Conservation (phyloP, 1,284 basidiomycete genomes). For the Ceratobasidium sp. region DNA sequence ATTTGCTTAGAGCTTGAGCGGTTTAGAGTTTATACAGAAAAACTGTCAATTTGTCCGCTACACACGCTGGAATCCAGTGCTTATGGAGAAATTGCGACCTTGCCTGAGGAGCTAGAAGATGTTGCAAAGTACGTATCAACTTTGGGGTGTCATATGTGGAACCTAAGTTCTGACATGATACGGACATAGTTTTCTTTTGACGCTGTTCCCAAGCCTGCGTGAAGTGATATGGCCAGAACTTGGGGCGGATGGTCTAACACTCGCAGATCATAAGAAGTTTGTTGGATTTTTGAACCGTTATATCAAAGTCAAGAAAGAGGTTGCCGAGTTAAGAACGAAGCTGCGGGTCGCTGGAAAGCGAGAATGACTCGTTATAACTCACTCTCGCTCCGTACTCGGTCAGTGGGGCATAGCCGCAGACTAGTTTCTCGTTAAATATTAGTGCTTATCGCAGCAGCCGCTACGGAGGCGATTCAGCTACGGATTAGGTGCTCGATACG, state of each 20-base stretch:
- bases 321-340: no score
- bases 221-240: constrained; percentile 9
- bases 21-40: neutral
- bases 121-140: neutral
- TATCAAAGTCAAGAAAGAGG: neutral
- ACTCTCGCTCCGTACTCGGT: no score
- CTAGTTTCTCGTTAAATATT: no score
- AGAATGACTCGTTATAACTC: no score
- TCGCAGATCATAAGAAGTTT: neutral
- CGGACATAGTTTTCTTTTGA: constrained; percentile 11
- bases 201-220: constrained; percentile 15
- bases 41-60: neutral
- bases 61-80: constrained; percentile 27
- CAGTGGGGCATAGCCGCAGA: no score
- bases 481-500: no score
- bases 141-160: no score
- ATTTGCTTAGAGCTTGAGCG: neutral
- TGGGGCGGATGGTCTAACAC: neutral
- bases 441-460: no score
- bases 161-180: no score
- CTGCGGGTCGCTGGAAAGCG: no score
- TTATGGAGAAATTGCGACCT: neutral
- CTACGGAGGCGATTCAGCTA: no score
- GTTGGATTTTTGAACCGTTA: constrained; percentile 31
- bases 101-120: constrained; percentile 18